Base-by-base conservation (phyloP, 805 yeast genomes). In the Blastobotrys terrestris region DNA sequence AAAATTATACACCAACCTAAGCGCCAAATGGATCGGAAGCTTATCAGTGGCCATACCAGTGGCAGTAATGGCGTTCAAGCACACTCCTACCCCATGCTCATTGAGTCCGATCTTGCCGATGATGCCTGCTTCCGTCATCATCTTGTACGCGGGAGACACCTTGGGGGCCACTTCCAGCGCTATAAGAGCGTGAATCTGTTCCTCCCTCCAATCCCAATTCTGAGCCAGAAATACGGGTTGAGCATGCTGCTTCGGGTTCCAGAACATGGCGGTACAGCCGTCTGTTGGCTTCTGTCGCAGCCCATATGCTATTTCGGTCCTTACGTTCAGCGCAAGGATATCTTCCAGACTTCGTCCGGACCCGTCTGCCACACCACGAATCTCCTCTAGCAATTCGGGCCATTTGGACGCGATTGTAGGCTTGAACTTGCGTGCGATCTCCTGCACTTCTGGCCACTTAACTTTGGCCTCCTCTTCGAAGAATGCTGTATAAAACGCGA, bases 171-270 rank as follows among this genome's bases (percentile, higher is more conserved):
- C 60, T 39, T 63, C 60, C 31, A 69, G 60, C 14, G 65, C 56
- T 5, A 69, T 55, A 31, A 68, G 53, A 39, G 62, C 63, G n/a
- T 58, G 57, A 39, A 53, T 51, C 53, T 67, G 65, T 42, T 53
- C 62, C 1, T 56, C 54, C 50, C 63, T 60, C 77, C 77, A 73
- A 57, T 73, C 77, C 77, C 77, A 73, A 55, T 72, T 73, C 58
- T 73, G 77, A 21, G 54, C 69, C 59, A 57, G 63, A 60, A 56
- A 57, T 46, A 53, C 64, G 42, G 41, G 58, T 57, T 40, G 66
- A 3, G 18, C 44, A 11, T 16, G 20, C 58, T 39, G 65, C 51
- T 39, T 57, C 13, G 40, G 45, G 16, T 51, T 63, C 61, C 57
- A 60, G 40, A 58, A 70, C 63, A 54, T 63, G 53, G 58, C 68